Conservation (phyloP, 2,329 filamentous ascomycete genomes). For the Ceratocystis papillata region DNA sequence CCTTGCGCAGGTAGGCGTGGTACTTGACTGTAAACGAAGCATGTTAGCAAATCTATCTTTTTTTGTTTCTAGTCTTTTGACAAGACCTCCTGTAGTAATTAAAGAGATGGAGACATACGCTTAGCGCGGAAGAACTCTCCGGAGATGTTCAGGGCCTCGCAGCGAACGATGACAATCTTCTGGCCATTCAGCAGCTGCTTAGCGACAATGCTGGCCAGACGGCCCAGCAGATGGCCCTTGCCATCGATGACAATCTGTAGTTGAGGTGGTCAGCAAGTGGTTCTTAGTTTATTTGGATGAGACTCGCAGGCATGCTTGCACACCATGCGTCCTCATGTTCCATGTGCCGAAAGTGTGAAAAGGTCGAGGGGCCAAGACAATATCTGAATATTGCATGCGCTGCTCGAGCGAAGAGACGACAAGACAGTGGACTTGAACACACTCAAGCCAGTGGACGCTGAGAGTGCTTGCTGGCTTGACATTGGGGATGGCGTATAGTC, state of each 20-base stretch:
- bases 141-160: conserved; percentile 99
- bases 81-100: not conserved
- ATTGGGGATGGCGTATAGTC: not conserved
- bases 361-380: conserved; percentile 1
- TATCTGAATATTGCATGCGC: conserved; percentile 14
- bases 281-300: not conserved
- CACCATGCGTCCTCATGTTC: not conserved
- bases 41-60: conserved; percentile 14
- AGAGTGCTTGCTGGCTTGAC: not conserved
- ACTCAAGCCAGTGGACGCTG: not conserved
- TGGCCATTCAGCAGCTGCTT: conserved; percentile 98
- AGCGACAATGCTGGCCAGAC: conserved; percentile 92
- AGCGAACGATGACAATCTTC: conserved; percentile 98
- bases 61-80: not conserved
- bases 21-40: conserved; percentile 75
- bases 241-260: conserved; percentile 92
- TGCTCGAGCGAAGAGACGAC: conserved; percentile 2
- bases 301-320: not conserved
- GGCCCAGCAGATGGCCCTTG: conserved; percentile 99
- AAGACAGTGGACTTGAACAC: not conserved
- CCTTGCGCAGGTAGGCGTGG: conserved; percentile 99
- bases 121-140: conserved; percentile 99
- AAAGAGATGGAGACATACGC: conserved; percentile 59
- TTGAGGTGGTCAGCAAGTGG: conserved; percentile 29
- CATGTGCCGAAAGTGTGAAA: not conserved